Conservation (phyloP, 306 rosid genomes). For the Cucurbita maxima region DNA sequence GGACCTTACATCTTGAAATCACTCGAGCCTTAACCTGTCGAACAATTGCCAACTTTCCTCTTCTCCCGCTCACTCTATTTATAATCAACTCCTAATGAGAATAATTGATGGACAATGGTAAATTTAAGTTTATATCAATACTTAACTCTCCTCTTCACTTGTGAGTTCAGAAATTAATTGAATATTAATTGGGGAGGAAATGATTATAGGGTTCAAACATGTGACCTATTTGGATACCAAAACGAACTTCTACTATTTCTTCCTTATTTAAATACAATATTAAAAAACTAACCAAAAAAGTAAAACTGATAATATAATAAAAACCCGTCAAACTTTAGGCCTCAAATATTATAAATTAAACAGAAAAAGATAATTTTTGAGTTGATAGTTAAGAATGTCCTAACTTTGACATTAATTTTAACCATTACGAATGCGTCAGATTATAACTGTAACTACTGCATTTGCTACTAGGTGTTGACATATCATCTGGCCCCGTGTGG, state of each 20-base stretch:
- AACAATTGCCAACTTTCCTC: neutral
- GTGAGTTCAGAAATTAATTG: neutral
- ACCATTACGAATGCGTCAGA: neutral
- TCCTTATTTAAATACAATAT: neutral
- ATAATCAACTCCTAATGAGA: neutral
- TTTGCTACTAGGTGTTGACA: constrained; percentile 61
- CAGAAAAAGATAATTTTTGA: neutral
- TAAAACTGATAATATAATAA: neutral
- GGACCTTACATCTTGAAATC: neutral
- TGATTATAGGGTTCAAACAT: neutral
- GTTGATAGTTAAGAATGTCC: neutral
- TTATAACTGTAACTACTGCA: constrained; percentile 7
- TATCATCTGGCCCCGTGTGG: constrained; percentile 95
- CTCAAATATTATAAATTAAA: neutral
- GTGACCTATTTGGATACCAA: neutral
- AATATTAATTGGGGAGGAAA: neutral
- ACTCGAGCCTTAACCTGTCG: neutral
- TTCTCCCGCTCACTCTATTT: neutral
- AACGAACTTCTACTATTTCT: neutral
- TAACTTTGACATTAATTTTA: neutral
- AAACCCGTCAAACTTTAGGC: neutral
- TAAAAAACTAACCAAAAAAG: neutral
- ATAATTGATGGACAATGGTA: neutral
- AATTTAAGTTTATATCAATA: neutral
- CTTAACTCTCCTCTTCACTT: neutral